These are phyloP conservation scores for Brassica rapa DNA, from an alignment of 345 rosid genomes.

Conservation along the genomic window DNA sequence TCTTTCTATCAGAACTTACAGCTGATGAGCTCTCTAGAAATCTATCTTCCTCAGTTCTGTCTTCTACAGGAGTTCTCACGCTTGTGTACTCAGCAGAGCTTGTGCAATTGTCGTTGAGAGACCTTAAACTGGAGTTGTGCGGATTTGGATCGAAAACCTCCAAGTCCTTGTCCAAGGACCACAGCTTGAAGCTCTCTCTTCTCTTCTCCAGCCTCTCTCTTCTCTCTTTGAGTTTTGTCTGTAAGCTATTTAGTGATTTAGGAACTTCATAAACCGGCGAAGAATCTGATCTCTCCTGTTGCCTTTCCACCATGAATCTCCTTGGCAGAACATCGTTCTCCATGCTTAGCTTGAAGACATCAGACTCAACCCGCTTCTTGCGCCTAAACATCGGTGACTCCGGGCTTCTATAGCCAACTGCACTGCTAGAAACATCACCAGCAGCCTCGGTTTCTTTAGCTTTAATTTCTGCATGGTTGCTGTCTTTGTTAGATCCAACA, in stretches of 20 bases:
- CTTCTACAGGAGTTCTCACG: conserved; percentile 28
- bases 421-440: conserved; percentile 35
- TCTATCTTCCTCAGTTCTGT: conserved; percentile 30
- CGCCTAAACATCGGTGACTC: conserved; percentile 36
- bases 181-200: conserved; percentile 38
- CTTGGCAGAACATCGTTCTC: conserved; percentile 41
- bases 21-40: conserved; percentile 33
- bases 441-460: conserved; percentile 34
- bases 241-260: conserved; percentile 35
- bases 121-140: conserved; percentile 23
- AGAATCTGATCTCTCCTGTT: conserved; percentile 42
- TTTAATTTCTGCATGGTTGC: conserved; percentile 10
- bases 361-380: conserved; percentile 43
- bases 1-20: conserved; percentile 35
- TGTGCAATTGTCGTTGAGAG: conserved; percentile 21
- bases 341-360: conserved; percentile 33
- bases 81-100: conserved; percentile 10
- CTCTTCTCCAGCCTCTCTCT: conserved; percentile 42
- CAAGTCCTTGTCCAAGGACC: conserved; percentile 29
- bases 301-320: conserved; percentile 40
- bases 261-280: conserved; percentile 55
- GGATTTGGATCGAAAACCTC: conserved; percentile 36
- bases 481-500: conserved; percentile 48
- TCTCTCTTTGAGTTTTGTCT: conserved; percentile 43
- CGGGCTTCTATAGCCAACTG: conserved; percentile 39